Conservation (phyloP, 2,329 filamentous ascomycete species). For the Ceratocystis destructans region DNA sequence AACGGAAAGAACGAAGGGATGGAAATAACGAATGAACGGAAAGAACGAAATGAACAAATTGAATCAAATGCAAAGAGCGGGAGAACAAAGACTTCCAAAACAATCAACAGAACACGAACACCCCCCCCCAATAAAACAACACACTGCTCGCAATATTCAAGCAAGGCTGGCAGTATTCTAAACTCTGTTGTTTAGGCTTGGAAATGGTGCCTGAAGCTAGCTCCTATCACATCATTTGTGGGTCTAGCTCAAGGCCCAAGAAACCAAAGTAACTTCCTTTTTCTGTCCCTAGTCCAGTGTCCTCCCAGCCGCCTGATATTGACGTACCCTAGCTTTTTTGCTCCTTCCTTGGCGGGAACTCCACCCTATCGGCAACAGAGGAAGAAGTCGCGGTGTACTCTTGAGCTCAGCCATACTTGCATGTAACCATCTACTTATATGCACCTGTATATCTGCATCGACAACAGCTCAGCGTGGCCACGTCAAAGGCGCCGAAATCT, state of each 20-base stretch:
- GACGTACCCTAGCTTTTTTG: not conserved
- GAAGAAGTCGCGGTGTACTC: not conserved
- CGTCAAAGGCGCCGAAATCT: not conserved
- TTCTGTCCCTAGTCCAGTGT: not conserved
- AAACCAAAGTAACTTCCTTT: not conserved
- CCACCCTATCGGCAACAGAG: not conserved
- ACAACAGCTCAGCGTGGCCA: not conserved
- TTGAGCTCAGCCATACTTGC: not conserved
- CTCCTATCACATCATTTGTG: not conserved
- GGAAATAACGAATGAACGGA: no score
- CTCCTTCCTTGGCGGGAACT: not conserved
- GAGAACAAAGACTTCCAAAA: fast-evolving
- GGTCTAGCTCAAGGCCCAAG: not conserved
- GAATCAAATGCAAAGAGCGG: no score
- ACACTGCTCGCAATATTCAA: not conserved
- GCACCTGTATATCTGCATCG: not conserved
- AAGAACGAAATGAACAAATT: no score
- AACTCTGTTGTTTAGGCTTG: not conserved
- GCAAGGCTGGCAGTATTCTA: no score
- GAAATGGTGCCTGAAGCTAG: not conserved
- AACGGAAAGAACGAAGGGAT: no score
- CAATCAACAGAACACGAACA: no score
- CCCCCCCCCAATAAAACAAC: not conserved
- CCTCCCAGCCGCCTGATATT: conserved; percentile 3
- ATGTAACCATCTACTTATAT: not conserved